Conservation (phyloP, 176 grass and related monocot genomes). For the Guadua angustifolia region DNA sequence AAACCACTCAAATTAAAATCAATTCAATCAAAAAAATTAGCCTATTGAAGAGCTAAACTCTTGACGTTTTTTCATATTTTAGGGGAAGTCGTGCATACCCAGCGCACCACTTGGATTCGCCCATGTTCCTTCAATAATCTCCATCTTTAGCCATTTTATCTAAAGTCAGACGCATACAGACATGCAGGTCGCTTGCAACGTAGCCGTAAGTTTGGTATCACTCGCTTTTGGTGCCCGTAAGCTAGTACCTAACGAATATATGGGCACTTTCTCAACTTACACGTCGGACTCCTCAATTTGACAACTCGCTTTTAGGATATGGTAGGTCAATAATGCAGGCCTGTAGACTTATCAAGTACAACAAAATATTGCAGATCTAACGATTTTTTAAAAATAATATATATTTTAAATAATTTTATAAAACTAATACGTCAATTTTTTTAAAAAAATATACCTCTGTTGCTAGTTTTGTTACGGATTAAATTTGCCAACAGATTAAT, state of each 20-base stretch:
- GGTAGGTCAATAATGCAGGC: constrained; percentile 48
- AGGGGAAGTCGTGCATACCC: too few relatives aligned
- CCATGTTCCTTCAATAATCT: neutral
- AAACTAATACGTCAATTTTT: too few relatives aligned
- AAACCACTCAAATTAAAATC: too few relatives aligned
- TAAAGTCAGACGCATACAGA: neutral
- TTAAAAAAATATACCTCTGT: too few relatives aligned
- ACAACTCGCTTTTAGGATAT: constrained; percentile 34
- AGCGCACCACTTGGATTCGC: too few relatives aligned
- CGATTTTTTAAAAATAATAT: too few relatives aligned
- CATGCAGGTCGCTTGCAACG: neutral
- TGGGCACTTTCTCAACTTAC: neutral
- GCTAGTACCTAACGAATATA: constrained; percentile 40
- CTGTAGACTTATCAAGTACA: neutral
- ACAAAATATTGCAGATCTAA: neutral
- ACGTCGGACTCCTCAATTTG: neutral
- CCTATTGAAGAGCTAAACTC: too few relatives aligned
- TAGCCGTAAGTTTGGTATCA: constrained; percentile 45
- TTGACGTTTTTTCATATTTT: too few relatives aligned
- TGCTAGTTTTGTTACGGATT: too few relatives aligned
- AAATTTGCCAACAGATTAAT: too few relatives aligned
- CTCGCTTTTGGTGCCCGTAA: constrained; percentile 37
- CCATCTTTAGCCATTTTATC: neutral
- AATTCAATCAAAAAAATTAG: too few relatives aligned
- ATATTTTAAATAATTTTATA: too few relatives aligned